phyloP scores from a whole-genome alignment of 176 grass and related monocot genomes.

The Areca catechu region DNA sequence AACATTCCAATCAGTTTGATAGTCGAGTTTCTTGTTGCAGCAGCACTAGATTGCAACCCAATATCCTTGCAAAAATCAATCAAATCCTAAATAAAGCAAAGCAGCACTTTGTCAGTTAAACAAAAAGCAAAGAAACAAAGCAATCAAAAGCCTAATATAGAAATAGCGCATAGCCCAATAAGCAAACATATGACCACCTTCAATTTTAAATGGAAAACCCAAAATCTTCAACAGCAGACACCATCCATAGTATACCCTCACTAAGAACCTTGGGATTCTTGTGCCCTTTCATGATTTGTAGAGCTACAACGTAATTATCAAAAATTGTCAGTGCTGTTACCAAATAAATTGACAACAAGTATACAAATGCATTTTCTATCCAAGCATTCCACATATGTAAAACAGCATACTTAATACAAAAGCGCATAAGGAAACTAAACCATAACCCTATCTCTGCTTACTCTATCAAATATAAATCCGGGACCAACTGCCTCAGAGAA shows the following conservation, averaged over 20 bases:
- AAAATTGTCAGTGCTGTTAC: conserved; percentile 16
- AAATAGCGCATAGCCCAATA: too few species aligned
- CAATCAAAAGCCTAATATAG: too few species aligned
- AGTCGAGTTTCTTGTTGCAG: conserved; percentile 82
- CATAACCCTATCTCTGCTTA: conserved; percentile 22
- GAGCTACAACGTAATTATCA: conserved; percentile 38
- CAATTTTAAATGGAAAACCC: conserved; percentile 83
- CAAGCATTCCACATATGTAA: not conserved
- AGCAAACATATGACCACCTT: conserved; percentile 44
- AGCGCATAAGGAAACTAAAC: not conserved
- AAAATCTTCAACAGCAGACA: conserved; percentile 94
- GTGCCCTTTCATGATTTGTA: conserved; percentile 99
- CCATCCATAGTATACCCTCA: conserved; percentile 96
- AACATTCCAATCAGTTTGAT: conserved; percentile 90
- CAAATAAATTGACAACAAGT: not conserved
- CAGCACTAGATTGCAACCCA: conserved; percentile 77
- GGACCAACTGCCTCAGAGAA: conserved; percentile 94
- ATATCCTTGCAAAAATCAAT: conserved; percentile 98
- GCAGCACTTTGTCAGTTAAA: conserved; percentile 4
- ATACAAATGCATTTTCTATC: not conserved
- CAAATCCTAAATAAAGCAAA: conserved; percentile 55
- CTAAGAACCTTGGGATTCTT: conserved; percentile 98
- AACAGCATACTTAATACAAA: not conserved
- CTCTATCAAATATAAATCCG: conserved; percentile 95
- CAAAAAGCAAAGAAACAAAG: not conserved